Conservation (phyloP, 1,284 basidiomycete genomes). For the Tilletia indica region DNA sequence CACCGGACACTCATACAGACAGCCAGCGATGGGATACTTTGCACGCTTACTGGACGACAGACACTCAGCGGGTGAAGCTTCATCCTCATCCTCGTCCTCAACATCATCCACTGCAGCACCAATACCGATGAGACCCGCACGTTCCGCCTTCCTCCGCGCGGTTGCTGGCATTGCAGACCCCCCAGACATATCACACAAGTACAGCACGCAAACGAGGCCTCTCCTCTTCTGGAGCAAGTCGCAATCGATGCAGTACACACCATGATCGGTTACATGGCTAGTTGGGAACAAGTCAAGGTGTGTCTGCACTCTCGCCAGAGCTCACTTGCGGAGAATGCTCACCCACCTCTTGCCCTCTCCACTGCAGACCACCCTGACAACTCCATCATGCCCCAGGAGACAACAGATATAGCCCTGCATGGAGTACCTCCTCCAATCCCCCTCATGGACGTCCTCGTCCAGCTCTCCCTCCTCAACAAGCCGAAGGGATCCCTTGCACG, state of each 20-base stretch:
- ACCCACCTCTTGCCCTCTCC: not conserved
- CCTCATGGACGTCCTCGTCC: constrained; percentile 45
- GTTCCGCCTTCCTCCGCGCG: constrained; percentile 8
- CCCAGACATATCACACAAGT: too few relatives aligned
- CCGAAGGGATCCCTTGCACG: constrained; percentile 47
- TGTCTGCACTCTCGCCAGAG: not conserved
- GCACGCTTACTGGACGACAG: not conserved
- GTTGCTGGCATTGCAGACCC: constrained; percentile 5
- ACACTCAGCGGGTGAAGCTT: not conserved
- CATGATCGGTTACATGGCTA: constrained; percentile 24
- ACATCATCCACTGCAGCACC: not conserved
- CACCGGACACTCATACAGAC: not conserved
- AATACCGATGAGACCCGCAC: not conserved
- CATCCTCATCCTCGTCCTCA: not conserved
- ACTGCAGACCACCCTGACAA: constrained; percentile 62
- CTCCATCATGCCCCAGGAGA: constrained; percentile 63
- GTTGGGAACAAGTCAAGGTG: constrained; percentile 32
- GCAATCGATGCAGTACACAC: not conserved
- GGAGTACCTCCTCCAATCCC: constrained; percentile 81
- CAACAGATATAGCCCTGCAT: constrained; percentile 63
- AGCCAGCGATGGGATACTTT: not conserved
- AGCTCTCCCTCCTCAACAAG: constrained; percentile 44
- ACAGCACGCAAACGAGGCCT: not conserved
- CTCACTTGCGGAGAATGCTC: not conserved
- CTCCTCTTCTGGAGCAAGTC: not conserved